These are phyloP conservation scores for Fusarium torreyae DNA, from an alignment of 2,329 filamentous ascomycete species.

Conservation along the genomic window DNA sequence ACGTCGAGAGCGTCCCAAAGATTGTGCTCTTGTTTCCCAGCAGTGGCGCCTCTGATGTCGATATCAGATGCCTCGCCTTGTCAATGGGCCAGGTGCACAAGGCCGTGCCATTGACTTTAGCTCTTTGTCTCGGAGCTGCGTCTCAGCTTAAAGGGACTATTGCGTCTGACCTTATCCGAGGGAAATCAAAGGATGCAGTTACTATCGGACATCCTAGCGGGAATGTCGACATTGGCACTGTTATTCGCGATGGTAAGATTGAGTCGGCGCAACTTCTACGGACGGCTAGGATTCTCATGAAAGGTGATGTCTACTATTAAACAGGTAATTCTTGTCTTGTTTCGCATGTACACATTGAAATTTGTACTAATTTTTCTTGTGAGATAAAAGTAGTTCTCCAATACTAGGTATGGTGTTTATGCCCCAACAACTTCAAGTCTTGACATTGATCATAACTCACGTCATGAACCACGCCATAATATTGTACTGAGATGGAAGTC, in stretches of 20 bases:
- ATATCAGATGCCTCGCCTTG: slow-evolving; percentile 64
- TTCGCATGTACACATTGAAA: not conserved
- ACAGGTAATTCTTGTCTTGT: not conserved
- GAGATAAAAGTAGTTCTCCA: not conserved
- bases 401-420: not conserved
- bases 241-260: slow-evolving; percentile 57
- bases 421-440: not conserved
- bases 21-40: slow-evolving; percentile 65
- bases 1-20: slow-evolving; percentile 70
- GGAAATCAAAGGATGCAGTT: slow-evolving; percentile 49
- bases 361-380: not conserved
- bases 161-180: slow-evolving; percentile 53
- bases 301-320: slow-evolving; percentile 63
- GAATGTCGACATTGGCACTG: slow-evolving; percentile 62
- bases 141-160: slow-evolving; percentile 63
- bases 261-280: slow-evolving; percentile 62
- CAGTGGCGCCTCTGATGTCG: slow-evolving; percentile 48
- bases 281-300: slow-evolving; percentile 66
- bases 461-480: too few relatives aligned
- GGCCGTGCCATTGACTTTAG: slow-evolving; percentile 70
- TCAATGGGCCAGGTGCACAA: slow-evolving; percentile 71
- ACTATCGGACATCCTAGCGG: slow-evolving; percentile 65
- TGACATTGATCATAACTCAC: not conserved
- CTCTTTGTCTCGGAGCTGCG: slow-evolving; percentile 66
- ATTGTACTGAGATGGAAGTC: not conserved